phyloP scores from a whole-genome alignment of 176 grass and related monocot genomes.

The Tillandsia fasciculata region DNA sequence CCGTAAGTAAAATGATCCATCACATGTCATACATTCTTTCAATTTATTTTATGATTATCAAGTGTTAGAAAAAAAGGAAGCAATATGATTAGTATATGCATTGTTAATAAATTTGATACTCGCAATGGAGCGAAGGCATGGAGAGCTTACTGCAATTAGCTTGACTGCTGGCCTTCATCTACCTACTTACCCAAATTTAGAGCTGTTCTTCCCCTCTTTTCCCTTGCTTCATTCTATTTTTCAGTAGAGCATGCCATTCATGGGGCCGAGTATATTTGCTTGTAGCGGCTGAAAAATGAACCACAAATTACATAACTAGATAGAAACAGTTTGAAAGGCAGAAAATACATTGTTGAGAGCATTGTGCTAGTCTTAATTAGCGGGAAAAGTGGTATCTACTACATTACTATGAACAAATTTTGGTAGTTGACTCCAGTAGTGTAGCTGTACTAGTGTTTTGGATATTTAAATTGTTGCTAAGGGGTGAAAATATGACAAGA shows the following conservation, averaged over 20 bases:
- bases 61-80: too few relatives aligned
- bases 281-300: too few relatives aligned
- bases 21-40: background rate
- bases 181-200: background rate
- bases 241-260: background rate
- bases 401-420: too few relatives aligned
- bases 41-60: background rate
- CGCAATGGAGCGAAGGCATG: background rate
- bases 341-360: too few relatives aligned
- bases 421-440: too few relatives aligned
- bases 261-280: background rate
- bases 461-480: too few relatives aligned
- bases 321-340: too few relatives aligned
- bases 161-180: background rate
- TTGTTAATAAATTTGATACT: background rate
- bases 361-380: too few relatives aligned
- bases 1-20: conserved; percentile 40
- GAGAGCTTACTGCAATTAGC: background rate
- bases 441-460: too few relatives aligned
- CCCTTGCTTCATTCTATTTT: background rate
- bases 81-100: background rate
- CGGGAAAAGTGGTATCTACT: too few relatives aligned
- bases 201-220: background rate
- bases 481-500: too few relatives aligned
- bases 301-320: too few relatives aligned